Evolutionary conservation across 2,329 filamentous ascomycete species (phyloP), one percentile per base, ranked within the genome.

Genomic region (Exophiala sp.): DNA sequence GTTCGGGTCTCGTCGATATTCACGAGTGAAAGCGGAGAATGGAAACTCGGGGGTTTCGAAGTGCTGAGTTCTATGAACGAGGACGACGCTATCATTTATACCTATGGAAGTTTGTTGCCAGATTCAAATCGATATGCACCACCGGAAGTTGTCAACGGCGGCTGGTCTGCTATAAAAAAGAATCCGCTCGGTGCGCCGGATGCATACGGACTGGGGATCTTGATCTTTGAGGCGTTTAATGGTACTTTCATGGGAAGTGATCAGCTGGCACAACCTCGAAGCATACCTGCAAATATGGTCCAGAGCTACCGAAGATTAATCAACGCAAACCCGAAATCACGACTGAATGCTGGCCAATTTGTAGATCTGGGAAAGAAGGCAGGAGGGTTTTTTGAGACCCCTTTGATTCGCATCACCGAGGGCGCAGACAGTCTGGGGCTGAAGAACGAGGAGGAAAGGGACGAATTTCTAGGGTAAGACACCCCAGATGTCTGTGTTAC

Each of bases 11-110:
- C 86, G 0, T 95, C 91, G 0, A 77, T 98, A 57, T 98, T 90
- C 68, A 93, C 88, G 2, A 89, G 88, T 53, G 91, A 97, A 65
- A 96, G 93, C 64, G 93, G 93, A 50, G 93, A 98, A 70, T 98
- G 93, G 93, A 97, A 94, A 64, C 73, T 98, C 1, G 90, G 86
- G 16, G 93, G 93, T 0, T 95, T 98, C 60, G 93, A 98, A 59
- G 79, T 95, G 3, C 69, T 97, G 52, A 97, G 90, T 70, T 96
- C 86, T 30, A 83, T 97, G 71, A 97, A 96, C 63, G 93, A 97
- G 50, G 90, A 97, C 55, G 88, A 97, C 61, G 88, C 90, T 8
- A 76, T 95, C 41, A 90, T 98, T 63, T 96, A 94, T 65, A 93
- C 81, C 43, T 94, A 90, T 64, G 91, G 90, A 53, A 89, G 87